Conservation (phyloP, 805 yeast genomes). For the Priceomyces melissophilus region DNA sequence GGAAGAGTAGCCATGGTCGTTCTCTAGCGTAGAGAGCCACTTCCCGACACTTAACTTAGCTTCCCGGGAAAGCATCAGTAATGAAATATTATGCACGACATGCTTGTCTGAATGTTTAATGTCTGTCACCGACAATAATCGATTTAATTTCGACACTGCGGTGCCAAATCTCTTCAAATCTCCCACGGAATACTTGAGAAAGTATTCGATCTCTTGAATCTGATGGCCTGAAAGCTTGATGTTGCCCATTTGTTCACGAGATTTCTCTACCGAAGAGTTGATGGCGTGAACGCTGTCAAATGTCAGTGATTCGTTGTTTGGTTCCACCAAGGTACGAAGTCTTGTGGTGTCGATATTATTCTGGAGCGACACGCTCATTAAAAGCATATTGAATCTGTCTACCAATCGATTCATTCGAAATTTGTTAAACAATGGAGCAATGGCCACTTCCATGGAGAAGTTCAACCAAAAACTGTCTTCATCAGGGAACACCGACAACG, state of each 20-base stretch:
- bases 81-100: constrained; percentile 15
- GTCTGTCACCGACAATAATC: constrained; percentile 29
- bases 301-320: constrained; percentile 21
- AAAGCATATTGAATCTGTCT: constrained; percentile 45
- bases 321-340: constrained; percentile 8
- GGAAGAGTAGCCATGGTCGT: constrained; percentile 1
- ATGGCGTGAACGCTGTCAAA: constrained; percentile 29
- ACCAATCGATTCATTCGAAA: constrained; percentile 46
- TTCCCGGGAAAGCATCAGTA: neutral
- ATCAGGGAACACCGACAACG: constrained; percentile 18
- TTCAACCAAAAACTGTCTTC: constrained; percentile 20
- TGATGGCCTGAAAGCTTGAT: constrained; percentile 19
- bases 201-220: constrained; percentile 42
- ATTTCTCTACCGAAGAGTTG: constrained; percentile 15
- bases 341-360: neutral
- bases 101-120: constrained; percentile 32
- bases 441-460: constrained; percentile 23
- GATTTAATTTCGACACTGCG: constrained; percentile 32
- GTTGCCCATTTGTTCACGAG: constrained; percentile 21
- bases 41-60: neutral
- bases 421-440: constrained; percentile 38
- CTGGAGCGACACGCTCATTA: constrained; percentile 37
- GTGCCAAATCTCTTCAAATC: constrained; percentile 36
- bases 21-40: neutral
- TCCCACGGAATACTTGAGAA: constrained; percentile 42